Evolutionary conservation across 306 rosid genomes (phyloP).

Genomic region (Notholithocarpus densiflorus): DNA sequence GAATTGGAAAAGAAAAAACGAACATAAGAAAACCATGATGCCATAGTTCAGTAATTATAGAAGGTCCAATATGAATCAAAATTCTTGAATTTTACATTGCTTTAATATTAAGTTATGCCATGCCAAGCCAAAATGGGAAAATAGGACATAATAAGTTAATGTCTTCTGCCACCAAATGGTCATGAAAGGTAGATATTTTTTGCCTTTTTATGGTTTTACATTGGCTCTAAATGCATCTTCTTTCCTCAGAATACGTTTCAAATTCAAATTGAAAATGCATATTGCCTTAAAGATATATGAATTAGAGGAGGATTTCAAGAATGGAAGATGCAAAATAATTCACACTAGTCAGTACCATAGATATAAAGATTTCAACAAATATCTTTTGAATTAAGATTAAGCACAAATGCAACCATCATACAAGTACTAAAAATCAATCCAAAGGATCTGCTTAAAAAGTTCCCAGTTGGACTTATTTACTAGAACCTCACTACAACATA

Average conservation of each 20-base stretch:
- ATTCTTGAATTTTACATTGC: not conserved
- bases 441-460: too few relatives aligned
- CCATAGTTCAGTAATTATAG: not conserved
- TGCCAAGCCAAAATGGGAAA: not conserved
- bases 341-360: not conserved
- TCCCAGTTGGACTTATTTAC: too few relatives aligned
- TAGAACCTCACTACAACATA: too few relatives aligned
- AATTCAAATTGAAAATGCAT: not conserved
- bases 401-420: not conserved
- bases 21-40: not conserved
- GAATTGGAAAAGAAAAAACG: not conserved
- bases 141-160: not conserved
- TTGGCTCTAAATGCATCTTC: not conserved
- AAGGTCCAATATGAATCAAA: not conserved
- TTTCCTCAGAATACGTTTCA: too few relatives aligned
- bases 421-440: not conserved
- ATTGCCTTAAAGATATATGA: not conserved
- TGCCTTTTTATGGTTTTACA: not conserved
- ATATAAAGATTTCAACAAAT: not conserved
- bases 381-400: not conserved
- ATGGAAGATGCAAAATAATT: not conserved
- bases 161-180: not conserved
- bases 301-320: not conserved
- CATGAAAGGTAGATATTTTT: not conserved
- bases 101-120: not conserved